Base-by-base conservation (phyloP, 1,139 yeast genomes). In the Keqinozyma sinolaborantium region DNA sequence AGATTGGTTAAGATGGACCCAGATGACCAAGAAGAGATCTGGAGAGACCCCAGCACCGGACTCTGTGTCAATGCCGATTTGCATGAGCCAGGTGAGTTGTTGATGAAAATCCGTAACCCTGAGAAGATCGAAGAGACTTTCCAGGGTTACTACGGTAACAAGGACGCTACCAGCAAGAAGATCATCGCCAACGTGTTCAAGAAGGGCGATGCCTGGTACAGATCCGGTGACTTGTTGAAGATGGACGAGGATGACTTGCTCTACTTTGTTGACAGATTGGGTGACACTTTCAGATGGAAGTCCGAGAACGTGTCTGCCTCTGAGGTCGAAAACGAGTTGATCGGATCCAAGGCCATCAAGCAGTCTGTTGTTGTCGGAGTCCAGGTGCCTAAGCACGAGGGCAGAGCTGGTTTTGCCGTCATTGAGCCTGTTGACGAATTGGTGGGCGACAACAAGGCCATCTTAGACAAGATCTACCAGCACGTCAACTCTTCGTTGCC, bases 221-320 rank as follows among this genome's bases (percentile, higher is more conserved):
- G 97, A 51, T 75, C 86, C 24, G 97, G 97, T 28, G 98, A 92
- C 55, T 67, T 92, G 45, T 67, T 90, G 50, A 77, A 67, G 46
- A 64, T 70, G 53, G 96, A 88, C 53, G 65, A 65, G 21, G 74
- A 82, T 43, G 84, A 88, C 1, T 64, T 83, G 45, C 67, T 84
- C 49, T 87, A 83, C 58, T 92, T 92, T 57, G 88, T 87, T 30
- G 98, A 90, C 61, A 69, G 98, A 50, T 64, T 90, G 52, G 98
- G 98, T 24, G 98, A 92, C 53, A 90, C 97, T 0, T 92, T 84
- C 67, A 74, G 98, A 46, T 92, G 97, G 97, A 90, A 88, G 60
- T 84, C 95, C 2, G 98, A 92, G 61, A 90, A 92, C 59, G 97
- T 92, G 23, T 80, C 94, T 20, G 88, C 97, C 7, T 81, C 90